Conservation (phyloP, 352 stramenopile genomes). For the Globisporangium nodosum region DNA sequence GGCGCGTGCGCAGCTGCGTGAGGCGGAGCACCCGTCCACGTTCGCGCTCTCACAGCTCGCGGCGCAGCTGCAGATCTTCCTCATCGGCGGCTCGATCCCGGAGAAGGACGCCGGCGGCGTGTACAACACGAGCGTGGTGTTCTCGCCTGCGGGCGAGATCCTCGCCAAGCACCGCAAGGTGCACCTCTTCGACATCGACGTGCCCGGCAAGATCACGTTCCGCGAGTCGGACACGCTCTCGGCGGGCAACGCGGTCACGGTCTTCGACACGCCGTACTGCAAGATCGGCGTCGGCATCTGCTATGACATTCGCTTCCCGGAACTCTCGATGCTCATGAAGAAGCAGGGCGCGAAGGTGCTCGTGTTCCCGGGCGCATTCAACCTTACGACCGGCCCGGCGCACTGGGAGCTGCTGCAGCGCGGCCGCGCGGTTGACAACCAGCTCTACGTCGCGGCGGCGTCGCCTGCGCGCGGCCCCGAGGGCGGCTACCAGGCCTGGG, state of each 20-base stretch:
- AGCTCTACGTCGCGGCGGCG: slow-evolving; percentile 95
- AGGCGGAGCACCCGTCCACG: slow-evolving; percentile 76
- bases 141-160: slow-evolving; percentile 91
- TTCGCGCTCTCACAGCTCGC: slow-evolving; percentile 89
- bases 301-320: slow-evolving; percentile 99
- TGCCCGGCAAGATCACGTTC: slow-evolving; percentile 98
- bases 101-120: slow-evolving; percentile 88
- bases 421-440: slow-evolving; percentile 91
- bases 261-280: slow-evolving; percentile 87
- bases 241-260: slow-evolving; percentile 82
- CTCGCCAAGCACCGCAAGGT: slow-evolving; percentile 99
- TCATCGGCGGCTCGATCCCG: slow-evolving; percentile 97
- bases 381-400: slow-evolving; percentile 90
- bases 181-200: slow-evolving; percentile 99
- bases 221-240: slow-evolving; percentile 99
- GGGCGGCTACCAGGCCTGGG: slow-evolving; percentile 98
- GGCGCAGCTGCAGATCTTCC: slow-evolving; percentile 84
- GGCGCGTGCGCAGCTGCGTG: slow-evolving; percentile 42
- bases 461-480: slow-evolving; percentile 94
- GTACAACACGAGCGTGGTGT: slow-evolving; percentile 99
- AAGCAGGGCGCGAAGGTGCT: slow-evolving; percentile 84
- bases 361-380: slow-evolving; percentile 85
- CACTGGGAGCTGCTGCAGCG: slow-evolving; percentile 99
- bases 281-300: slow-evolving; percentile 98
- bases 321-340: slow-evolving; percentile 97